Evolutionary conservation across 2,329 filamentous ascomycete genomes (phyloP), one percentile per base, ranked within the genome.

Genomic region (Sclerotinia subarctica): DNA sequence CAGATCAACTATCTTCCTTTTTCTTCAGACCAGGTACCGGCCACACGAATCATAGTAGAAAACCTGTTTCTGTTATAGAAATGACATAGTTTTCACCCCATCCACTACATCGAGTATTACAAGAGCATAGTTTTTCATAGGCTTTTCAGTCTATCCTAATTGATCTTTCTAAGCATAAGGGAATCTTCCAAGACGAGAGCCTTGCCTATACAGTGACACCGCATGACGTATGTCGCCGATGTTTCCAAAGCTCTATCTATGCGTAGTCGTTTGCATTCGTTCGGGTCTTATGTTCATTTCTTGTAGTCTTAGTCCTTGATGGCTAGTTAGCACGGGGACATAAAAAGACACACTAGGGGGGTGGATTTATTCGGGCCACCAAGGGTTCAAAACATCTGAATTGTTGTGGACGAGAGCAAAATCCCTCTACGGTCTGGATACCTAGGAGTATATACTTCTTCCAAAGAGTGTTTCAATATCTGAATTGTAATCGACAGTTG

Each of bases 41-140:
- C 44, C 46, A 62, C 46, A 49, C 29, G 24, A 17, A 49, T 29
- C 17, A 59, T 46, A 11, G 38, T 46, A 35, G 58, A 60, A 60
- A 60, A 49, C 59, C 46, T 49, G 46, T 51, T 62, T 62, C 59
- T 62, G 32, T 35, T 26, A 8, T 6, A 47, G 26, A 49, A 24
- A 62, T 62, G 46, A 62, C 46, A 62, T 51, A 42, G 15, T 49
- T 51, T 49, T 32, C 21, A 5, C 21, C 29, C 21, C 46, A 24
- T 35, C 29, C 59, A 62, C 59, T 51, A 38, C 19, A 38, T 62
- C 15, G 29, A 32, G 21, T 29, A 38, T 24, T 38, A 51, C 46
- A 51, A 32, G 59, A 35, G 21, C 44, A 38, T 46, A 21, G 58
- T 29, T 46, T 51, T 51, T 38, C 21, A 7, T 21, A 15, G 21